Conservation (phyloP, 78 protist genomes). For the Isochrysis galbana region DNA sequence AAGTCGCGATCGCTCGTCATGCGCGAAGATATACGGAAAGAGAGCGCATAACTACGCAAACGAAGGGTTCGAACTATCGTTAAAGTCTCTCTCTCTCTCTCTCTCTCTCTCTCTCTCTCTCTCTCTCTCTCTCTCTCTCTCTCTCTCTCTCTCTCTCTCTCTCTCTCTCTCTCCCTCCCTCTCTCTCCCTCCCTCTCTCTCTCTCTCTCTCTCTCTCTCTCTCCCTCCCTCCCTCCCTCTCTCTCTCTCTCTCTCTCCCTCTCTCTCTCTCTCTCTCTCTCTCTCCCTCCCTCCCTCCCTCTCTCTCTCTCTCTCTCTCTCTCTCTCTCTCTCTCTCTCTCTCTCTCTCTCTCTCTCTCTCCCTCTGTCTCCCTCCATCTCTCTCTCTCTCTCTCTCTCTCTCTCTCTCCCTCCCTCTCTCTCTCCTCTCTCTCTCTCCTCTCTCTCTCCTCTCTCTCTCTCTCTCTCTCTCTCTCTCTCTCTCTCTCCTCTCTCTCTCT, state of each 20-base stretch:
- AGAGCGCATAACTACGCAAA: no score
- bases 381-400: background rate
- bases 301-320: slow-evolving; percentile 29
- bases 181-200: slow-evolving; percentile 30
- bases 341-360: no score
- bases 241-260: slow-evolving; percentile 28
- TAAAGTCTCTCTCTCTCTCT: slow-evolving; percentile 28
- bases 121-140: slow-evolving; percentile 39
- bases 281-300: slow-evolving; percentile 8
- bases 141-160: slow-evolving; percentile 36
- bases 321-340: background rate
- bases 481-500: background rate
- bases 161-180: slow-evolving; percentile 6
- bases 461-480: background rate
- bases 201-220: slow-evolving; percentile 28
- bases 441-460: background rate
- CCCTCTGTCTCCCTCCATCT: background rate
- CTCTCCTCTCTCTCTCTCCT: background rate
- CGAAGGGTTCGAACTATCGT: no score
- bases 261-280: slow-evolving; percentile 29
- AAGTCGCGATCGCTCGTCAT: no score
- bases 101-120: slow-evolving; percentile 39
- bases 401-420: background rate
- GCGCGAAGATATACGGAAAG: no score
- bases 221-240: slow-evolving; percentile 14